These are phyloP conservation scores for Orobanche coerulescens DNA, from an alignment of 257 asterid genomes.

Conservation along the genomic window DNA sequence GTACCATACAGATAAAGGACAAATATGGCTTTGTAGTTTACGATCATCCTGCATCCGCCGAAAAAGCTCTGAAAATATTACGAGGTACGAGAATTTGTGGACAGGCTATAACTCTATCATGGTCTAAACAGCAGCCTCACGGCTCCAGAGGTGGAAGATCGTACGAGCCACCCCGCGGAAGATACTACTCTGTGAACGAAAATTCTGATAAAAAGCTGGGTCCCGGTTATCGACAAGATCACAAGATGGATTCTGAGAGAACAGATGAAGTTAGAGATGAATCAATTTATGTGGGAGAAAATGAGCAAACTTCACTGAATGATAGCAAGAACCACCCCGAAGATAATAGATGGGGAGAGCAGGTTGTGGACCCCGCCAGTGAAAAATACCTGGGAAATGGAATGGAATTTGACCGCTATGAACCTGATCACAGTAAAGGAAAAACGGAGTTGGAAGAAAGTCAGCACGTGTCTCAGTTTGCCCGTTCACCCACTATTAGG, in stretches of 20 bases:
- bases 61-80: constrained; percentile 48
- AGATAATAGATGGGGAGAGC: constrained; percentile 41
- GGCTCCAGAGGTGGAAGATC: constrained; percentile 25
- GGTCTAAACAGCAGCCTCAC: constrained; percentile 61
- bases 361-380: constrained; percentile 23
- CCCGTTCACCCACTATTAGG: constrained; percentile 5
- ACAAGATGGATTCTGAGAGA: constrained; percentile 19
- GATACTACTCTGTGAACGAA: constrained; percentile 19
- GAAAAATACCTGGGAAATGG: constrained; percentile 26
- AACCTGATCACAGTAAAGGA: constrained; percentile 35
- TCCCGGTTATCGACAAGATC: constrained; percentile 20
- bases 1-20: constrained; percentile 45
- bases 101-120: constrained; percentile 40
- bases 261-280: constrained; percentile 25
- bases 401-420: constrained; percentile 48
- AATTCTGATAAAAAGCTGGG: constrained; percentile 21
- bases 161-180: constrained; percentile 28
- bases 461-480: constrained; percentile 4
- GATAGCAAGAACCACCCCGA: constrained; percentile 23
- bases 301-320: constrained; percentile 13
- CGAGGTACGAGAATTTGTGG: constrained; percentile 56
- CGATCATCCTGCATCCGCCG: constrained; percentile 50
- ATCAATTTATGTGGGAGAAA: constrained; percentile 18
- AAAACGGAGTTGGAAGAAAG: constrained; percentile 27
- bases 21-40: constrained; percentile 53